These are phyloP conservation scores for Hylodesmum podocarpum DNA, from an alignment of 306 rosid species.

Conservation along the genomic window DNA sequence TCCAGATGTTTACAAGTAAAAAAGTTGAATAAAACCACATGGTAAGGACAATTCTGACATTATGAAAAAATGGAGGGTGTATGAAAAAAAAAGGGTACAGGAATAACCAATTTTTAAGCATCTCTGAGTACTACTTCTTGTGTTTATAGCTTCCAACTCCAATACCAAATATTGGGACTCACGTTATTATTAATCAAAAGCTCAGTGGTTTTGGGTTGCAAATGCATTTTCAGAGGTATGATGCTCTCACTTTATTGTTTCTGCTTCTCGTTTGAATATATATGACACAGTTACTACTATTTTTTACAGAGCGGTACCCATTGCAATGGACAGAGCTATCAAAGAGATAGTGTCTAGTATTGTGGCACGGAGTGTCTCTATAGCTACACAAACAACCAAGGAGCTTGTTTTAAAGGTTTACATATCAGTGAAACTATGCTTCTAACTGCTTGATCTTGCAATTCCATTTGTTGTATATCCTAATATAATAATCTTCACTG, in stretches of 20 bases:
- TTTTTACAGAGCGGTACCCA: slow-evolving; percentile 66
- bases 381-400: slow-evolving; percentile 94
- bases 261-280: slow-evolving; percentile 8
- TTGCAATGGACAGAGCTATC: slow-evolving; percentile 95
- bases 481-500: slow-evolving; percentile 1
- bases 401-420: slow-evolving; percentile 93
- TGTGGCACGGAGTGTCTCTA: slow-evolving; percentile 94
- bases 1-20: no score
- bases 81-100: no score
- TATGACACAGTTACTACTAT: slow-evolving; percentile 19
- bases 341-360: slow-evolving; percentile 79
- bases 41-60: no score
- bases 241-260: slow-evolving; percentile 5
- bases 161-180: slow-evolving; percentile 77
- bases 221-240: slow-evolving; percentile 86
- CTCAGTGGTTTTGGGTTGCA: slow-evolving; percentile 70
- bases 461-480: not conserved
- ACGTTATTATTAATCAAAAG: slow-evolving; percentile 77
- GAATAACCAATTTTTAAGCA: not conserved
- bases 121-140: slow-evolving; percentile 20
- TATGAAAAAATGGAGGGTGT: no score
- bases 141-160: slow-evolving; percentile 64
- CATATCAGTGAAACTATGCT: slow-evolving; percentile 2
- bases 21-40: no score
- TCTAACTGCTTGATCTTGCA: not conserved